Evolutionary conservation across 2,329 filamentous ascomycete species (phyloP), one percentile per base, ranked within the genome.

Genomic region (Epichloe scottii): DNA sequence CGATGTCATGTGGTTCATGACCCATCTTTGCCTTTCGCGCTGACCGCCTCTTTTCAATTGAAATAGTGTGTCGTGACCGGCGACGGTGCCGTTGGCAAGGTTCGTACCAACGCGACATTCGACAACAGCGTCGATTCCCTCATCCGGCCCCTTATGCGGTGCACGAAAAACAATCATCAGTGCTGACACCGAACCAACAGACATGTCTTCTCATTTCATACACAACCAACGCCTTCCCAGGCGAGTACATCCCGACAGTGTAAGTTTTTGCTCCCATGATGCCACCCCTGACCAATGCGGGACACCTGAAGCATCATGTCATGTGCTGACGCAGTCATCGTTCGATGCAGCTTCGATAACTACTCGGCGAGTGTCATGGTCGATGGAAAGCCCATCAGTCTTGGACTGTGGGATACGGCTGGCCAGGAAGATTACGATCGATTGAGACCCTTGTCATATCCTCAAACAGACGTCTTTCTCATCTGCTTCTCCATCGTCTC

Each of bases 311-410:
- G 47, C 26, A 45, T n/a, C 41, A 37, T 19, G 19, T 46, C 30
- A 35, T 50, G 35, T 43, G 39, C 46, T 51, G 39, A 53, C 53
- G 19, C 42, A 41, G 17, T 41, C 40, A 19, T 49, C 51, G 21
- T 53, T 42, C 30, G 58, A 42, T 54, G 23, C 60, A 95, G 89
- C 57, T 97, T 97, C 72, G 91, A 97, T 68, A 98, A 98, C 75
- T 97, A 97, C 76, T 95, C 91, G 38, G 93, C 93, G 58, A 95
- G 89, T 75, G 93, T 98, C 51, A 96, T 96, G 88, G 93, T 97
- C 51, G 93, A 97, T 75, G 89, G 90, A 63, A 95, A 95, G 75
- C 91, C 91, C 54, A 95, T 97, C 72, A 96, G 89, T 71, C 73
- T 98, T 61, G 93, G 91, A 59, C 75, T 98, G 34, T 97, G 93